Evolutionary conservation across 2,329 filamentous ascomycete genomes (phyloP), one percentile per base, ranked within the genome.

Genomic region (Hypomyces rosellus): DNA sequence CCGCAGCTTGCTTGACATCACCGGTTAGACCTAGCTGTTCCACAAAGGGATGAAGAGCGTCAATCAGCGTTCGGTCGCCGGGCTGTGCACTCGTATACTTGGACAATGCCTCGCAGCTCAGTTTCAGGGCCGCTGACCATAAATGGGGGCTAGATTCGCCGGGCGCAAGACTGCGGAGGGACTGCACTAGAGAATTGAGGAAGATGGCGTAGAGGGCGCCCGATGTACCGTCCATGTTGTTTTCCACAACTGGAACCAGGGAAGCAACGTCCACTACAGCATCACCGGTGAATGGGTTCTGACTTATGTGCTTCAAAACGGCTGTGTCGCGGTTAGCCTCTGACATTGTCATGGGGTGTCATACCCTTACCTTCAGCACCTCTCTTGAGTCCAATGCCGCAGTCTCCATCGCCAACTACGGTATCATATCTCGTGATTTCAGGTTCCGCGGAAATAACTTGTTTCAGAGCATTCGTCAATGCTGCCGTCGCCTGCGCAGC

Each of bases 61-160:
- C 93, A 34, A 97, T 80, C 34, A 97, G 73, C 0, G 93, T 99
- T 46, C 93, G 80, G 65, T 99, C 93, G 25, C 93, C 93, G 0
- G 86, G 86, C 48, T 85, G 82, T 1, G 93, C 93, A 1, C 92
- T 91, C 2, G 93, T 99, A 68, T 97, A 97, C 63, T 78, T 86
- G 34, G 77, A 80, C 51, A 99, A 73, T 1, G 85, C 82, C 16
- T 83, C 74, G 55, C 86, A 81, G 48, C 89, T 88, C 58, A 82
- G 77, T 55, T 83, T 74, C 13, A 96, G 74, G 1, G 90, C 91
- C 33, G 77, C 72, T 3, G 84, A 69, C 84, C 79, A 76, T 59
- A 72, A 55, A 40, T 71, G 59, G 5, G 71, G 60, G 3, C 69
- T 69, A 2, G 69, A 68, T 5, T 67, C 61, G 9, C 73, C 72